These are phyloP conservation scores for Blumeria graminis DNA, from an alignment of 2,329 filamentous ascomycete species.

Conservation along the genomic window DNA sequence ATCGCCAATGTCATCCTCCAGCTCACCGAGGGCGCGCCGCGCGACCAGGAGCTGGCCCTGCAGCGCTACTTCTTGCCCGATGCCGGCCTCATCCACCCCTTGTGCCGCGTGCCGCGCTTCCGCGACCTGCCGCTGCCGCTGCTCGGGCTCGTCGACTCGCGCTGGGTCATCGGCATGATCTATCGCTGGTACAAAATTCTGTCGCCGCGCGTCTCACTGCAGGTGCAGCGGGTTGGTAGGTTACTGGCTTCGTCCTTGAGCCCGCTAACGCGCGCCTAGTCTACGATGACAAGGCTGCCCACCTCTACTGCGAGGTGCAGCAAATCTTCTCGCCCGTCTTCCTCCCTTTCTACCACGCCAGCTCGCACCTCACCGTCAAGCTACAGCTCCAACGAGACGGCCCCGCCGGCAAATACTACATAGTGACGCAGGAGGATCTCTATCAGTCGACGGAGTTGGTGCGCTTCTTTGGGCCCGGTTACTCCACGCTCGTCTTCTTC, in stretches of 20 bases:
- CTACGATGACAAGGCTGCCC: constrained; percentile 37
- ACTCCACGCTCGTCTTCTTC: constrained; percentile 30
- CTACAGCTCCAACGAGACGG: constrained; percentile 30
- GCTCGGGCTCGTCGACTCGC: constrained; percentile 28
- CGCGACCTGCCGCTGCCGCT: constrained; percentile 19
- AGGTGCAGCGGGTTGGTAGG: constrained; percentile 33
- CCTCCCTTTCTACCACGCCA: constrained; percentile 47
- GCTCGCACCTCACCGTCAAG: constrained; percentile 43
- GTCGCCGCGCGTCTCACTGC: constrained; percentile 45
- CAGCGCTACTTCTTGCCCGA: constrained; percentile 48
- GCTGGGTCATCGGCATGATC: constrained; percentile 41
- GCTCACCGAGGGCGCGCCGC: constrained; percentile 41
- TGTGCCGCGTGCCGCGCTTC: constrained; percentile 43
- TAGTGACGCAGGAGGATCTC: constrained; percentile 53
- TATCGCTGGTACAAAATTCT: constrained; percentile 73
- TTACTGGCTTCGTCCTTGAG: constrained; percentile 1
- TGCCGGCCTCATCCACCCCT: constrained; percentile 54
- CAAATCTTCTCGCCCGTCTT: constrained; percentile 61
- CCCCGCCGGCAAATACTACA: constrained; percentile 33
- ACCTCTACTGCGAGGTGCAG: constrained; percentile 49
- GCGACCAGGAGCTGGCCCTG: constrained; percentile 39
- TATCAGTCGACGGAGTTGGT: constrained; percentile 58
- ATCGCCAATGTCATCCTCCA: constrained; percentile 32
- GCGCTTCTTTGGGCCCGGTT: constrained; percentile 41
- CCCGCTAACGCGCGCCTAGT: constrained; percentile 21